Conservation (phyloP, 805 yeast species). For the Candida jianshihensis region DNA sequence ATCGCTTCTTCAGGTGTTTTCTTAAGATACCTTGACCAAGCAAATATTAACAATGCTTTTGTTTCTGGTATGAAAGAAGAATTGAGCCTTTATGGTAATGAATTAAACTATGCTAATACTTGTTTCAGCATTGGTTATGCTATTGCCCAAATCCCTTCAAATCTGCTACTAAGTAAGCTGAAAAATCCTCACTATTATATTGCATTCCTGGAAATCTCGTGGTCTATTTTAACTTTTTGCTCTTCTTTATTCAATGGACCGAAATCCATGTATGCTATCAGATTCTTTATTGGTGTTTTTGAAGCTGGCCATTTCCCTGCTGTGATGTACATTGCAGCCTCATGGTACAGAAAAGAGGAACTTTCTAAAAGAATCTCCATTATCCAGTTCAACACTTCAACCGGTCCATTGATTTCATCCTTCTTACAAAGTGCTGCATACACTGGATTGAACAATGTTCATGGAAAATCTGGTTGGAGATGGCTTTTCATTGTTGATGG, state of each 20-base stretch:
- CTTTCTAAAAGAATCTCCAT: slow-evolving; percentile 45
- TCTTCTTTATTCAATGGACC: slow-evolving; percentile 34
- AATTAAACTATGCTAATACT: slow-evolving; percentile 44
- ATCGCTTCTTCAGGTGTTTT: slow-evolving; percentile 4
- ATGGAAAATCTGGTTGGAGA: slow-evolving; percentile 49
- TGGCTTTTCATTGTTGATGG: slow-evolving; percentile 61
- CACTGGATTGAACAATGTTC: slow-evolving; percentile 29
- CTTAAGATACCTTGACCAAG: slow-evolving; percentile 40
- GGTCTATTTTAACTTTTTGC: slow-evolving; percentile 51
- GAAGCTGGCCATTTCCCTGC: slow-evolving; percentile 50
- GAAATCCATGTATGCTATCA: slow-evolving; percentile 37
- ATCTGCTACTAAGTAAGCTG: slow-evolving; percentile 37
- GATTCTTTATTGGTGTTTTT: slow-evolving; percentile 50
- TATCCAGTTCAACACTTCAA: slow-evolving; percentile 44
- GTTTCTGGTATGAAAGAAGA: slow-evolving; percentile 45
- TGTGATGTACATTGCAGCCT: slow-evolving; percentile 39
- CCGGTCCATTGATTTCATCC: slow-evolving; percentile 43
- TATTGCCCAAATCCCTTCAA: slow-evolving; percentile 47
- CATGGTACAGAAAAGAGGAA: slow-evolving; percentile 43
- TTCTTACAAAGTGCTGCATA: slow-evolving; percentile 6
- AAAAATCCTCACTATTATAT: slow-evolving; percentile 33
- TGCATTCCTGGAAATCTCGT: slow-evolving; percentile 40
- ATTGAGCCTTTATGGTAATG: slow-evolving; percentile 45
- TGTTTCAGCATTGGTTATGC: slow-evolving; percentile 45
- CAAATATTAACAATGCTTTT: slow-evolving; percentile 49